Evolutionary conservation across 1,284 basidiomycete species (phyloP).

Genomic region (Bondarzewia mesenterica): DNA sequence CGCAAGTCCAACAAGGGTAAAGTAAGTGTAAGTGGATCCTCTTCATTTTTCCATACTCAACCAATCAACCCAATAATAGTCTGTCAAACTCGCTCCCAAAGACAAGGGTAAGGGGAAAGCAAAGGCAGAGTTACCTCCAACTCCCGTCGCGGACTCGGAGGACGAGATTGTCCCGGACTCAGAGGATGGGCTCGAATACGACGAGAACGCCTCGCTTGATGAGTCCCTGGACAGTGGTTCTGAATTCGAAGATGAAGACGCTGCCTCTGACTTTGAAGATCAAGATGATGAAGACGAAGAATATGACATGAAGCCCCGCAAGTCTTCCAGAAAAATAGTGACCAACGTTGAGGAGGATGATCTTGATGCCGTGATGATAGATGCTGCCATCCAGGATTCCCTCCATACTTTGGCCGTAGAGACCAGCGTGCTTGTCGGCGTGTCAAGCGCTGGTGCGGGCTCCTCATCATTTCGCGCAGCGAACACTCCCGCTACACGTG

Average conservation of each 20-base stretch:
- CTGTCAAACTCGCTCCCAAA: not conserved
- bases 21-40: not conserved
- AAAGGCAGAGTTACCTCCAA: slow-evolving; percentile 7
- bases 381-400: slow-evolving; percentile 49
- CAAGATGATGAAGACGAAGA: not conserved
- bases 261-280: not conserved
- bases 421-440: slow-evolving; percentile 20
- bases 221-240: slow-evolving; percentile 53
- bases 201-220: slow-evolving; percentile 30
- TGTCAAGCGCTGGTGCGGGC: slow-evolving; percentile 26
- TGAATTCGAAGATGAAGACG: slow-evolving; percentile 34
- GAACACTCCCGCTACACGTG: slow-evolving; percentile 34
- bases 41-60: not conserved
- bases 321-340: too few species aligned
- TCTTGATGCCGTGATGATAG: slow-evolving; percentile 43
- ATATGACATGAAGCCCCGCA: not conserved
- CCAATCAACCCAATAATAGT: not conserved
- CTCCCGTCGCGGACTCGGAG: slow-evolving; percentile 21
- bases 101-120: slow-evolving; percentile 24
- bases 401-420: slow-evolving; percentile 29
- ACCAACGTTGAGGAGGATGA: slow-evolving; percentile 21
- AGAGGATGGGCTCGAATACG: slow-evolving; percentile 18
- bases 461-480: slow-evolving; percentile 24
- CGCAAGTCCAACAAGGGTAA: slow-evolving; percentile 30
- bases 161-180: slow-evolving; percentile 20